Evolutionary conservation across 1,139 yeast species (phyloP), one percentile per base, ranked within the genome.

Genomic region (Geotrichum candidum): DNA sequence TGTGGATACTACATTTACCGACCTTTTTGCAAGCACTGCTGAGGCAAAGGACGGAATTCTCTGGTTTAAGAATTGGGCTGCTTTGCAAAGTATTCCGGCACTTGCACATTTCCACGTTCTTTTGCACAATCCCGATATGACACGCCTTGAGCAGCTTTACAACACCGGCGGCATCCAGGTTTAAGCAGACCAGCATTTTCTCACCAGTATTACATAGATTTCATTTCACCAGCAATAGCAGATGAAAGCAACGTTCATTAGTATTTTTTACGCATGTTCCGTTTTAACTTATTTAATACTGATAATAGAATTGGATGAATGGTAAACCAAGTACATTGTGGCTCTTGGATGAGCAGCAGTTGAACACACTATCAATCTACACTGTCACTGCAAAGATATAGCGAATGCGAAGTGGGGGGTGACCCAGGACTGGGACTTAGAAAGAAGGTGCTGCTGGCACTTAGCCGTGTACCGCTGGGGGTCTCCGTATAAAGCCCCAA

Each of bases 51-150:
- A 29, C 22, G 62, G 69, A 52, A 67, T 76, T 2, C 60, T 71
- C 29, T 77, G 80, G 80, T 77, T 77, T 64, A 76, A 76, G 57
- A 77, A 77, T 64, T 74, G 78, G 70, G 67, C 71, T 1, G 74
- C 76, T 3, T 61, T 77, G 35, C 80, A 77, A 63, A 74, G 78
- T 54, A 72, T 77, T 7, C 73, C 74, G 2, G 71, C 75, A 3
- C 63, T 77, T 23, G 79, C 76, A 57, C 80, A 77, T 61, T 76
- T 77, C 64, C 80, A 77, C 63, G 76, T 77, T 1, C 65, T 77
- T 55, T 64, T 77, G 50, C 58, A 67, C 31, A 57, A 68, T 56
- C 73, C 74, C 1, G 67, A 69, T 18, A 53, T 41, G 61, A 61
- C 62, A 1, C 63, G 65, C 57, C 61, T 71, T 18, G 63, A 69